Evolutionary conservation across 2,329 filamentous ascomycete species (phyloP), one percentile per base, ranked within the genome.

Genomic region (Arachnomyces sp.): DNA sequence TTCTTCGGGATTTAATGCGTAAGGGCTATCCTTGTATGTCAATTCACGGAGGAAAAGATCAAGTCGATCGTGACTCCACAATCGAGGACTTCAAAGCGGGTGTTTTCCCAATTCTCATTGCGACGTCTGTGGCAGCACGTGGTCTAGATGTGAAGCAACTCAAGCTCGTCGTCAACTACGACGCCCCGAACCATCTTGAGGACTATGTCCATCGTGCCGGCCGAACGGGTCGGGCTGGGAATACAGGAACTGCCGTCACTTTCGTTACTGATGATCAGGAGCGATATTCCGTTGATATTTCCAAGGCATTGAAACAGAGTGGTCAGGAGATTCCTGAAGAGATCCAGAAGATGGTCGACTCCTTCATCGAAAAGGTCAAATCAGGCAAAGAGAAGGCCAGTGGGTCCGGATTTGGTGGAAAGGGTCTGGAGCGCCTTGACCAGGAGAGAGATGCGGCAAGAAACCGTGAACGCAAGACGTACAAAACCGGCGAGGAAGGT

Each of bases 161-260:
- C 28, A 95, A 93, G 62, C 75, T 96, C 25, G 92, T 98, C 7
- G 82, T 98, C 66, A 96, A 96, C 65, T 95, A 87, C 59, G 89
- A 95, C 57, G 86, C 84, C 1, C 90, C 89, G 1, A 94, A 94
- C 54, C 89, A 96, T 65, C 66, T 95, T 46, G 92, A 98, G 65
- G 92, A 96, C 57, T 96, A 96, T 55, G 90, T 96, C 31, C 92
- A 95, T 61, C 83, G 92, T 47, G 87, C 86, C 40, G 92, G 92
- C 35, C 86, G 92, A 53, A 96, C 92, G 6, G 92, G 92, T 8
- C 83, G 92, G 58, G 92, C 92, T 34, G 92, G 92, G 31, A 94
- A 95, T 55, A 95, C 80, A 15, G 92, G 92, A 47, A 94, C 88
- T 30, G 92, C 92, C 0, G 86, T 98, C 37, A 98, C 92, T 0